A percentile compares a stretch with the other conserved stretches of the same genome.
These are phyloP conservation scores for Debaryomyces hansenii DNA, from an alignment of 805 yeast species.

Conservation along the genomic window DNA sequence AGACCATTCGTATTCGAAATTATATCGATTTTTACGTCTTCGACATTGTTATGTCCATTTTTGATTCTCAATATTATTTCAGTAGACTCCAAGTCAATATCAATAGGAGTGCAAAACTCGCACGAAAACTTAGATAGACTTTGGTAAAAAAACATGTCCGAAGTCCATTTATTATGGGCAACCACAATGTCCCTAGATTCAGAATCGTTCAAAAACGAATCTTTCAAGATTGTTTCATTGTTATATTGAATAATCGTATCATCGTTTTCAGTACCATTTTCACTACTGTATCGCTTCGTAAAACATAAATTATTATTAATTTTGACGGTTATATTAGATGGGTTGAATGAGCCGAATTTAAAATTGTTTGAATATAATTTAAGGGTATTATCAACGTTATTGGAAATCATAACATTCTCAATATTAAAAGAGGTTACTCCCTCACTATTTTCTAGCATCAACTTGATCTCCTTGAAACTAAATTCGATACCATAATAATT, in stretches of 20 bases:
- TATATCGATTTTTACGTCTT: constrained; percentile 21
- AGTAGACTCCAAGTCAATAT: constrained; percentile 28
- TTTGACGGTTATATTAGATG: constrained; percentile 14
- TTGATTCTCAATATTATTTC: constrained; percentile 23
- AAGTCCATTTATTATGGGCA: not conserved
- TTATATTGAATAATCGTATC: constrained; percentile 2
- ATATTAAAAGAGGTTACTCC: constrained; percentile 10
- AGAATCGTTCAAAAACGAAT: constrained; percentile 1
- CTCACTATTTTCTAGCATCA: constrained; percentile 19
- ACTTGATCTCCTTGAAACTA: constrained; percentile 17
- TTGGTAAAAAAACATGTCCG: constrained; percentile 11
- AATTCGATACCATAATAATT: constrained; percentile 28
- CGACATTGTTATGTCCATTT: constrained; percentile 30
- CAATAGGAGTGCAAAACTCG: constrained; percentile 23
- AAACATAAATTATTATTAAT: constrained; percentile 19
- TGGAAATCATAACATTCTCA: constrained; percentile 5
- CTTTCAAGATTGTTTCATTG: constrained; percentile 1
- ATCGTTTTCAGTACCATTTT: constrained; percentile 1
- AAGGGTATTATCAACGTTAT: constrained; percentile 11
- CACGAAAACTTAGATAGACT: constrained; percentile 23
- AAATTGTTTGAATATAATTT: constrained; percentile 25
- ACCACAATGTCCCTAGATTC: not conserved
- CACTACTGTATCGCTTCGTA: constrained; percentile 6
- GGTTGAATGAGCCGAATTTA: constrained; percentile 33
- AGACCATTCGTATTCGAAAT: constrained; percentile 18